phyloP scores from a whole-genome alignment of 1,284 basidiomycete species.

The Takashimella koratensis region DNA sequence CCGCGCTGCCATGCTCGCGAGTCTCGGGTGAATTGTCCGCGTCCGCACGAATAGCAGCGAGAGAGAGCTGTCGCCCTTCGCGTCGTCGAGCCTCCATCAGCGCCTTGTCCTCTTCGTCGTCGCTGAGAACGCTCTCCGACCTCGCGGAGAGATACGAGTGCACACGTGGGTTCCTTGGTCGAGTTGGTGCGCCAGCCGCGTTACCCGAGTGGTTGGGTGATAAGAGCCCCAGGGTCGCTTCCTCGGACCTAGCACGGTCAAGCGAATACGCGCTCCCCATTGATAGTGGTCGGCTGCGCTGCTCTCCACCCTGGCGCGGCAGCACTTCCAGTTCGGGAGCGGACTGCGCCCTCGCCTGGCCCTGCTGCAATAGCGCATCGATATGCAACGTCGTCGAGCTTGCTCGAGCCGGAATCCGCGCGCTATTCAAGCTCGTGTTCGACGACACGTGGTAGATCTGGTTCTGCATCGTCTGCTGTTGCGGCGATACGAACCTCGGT shows the following conservation, averaged over 20 bases:
- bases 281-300: constrained; percentile 13
- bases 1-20: too few species aligned
- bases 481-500: neutral
- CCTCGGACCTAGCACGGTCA: neutral
- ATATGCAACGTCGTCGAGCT: constrained; percentile 42
- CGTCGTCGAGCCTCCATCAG: constrained; percentile 31
- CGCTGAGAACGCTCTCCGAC: constrained; percentile 17
- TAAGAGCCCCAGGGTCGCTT: neutral
- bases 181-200: neutral
- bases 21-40: constrained; percentile 4
- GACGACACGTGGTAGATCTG: constrained; percentile 1
- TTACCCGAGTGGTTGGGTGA: neutral
- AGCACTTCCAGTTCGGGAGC: constrained; percentile 1
- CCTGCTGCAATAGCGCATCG: constrained; percentile 30
- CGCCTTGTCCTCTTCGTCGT: constrained; percentile 26
- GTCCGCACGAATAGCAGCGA: constrained; percentile 29
- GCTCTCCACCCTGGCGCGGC: neutral
- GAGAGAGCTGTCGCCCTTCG: constrained; percentile 35
- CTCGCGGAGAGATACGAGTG: constrained; percentile 22
- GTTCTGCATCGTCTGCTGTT: neutral
- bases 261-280: constrained; percentile 20
- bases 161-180: constrained; percentile 5
- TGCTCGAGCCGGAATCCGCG: constrained; percentile 20
- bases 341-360: constrained; percentile 25
- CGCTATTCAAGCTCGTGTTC: constrained; percentile 8